Evolutionary conservation across 768 basidiomycete species (phyloP).

Genomic region (Arthromyces matolae): DNA sequence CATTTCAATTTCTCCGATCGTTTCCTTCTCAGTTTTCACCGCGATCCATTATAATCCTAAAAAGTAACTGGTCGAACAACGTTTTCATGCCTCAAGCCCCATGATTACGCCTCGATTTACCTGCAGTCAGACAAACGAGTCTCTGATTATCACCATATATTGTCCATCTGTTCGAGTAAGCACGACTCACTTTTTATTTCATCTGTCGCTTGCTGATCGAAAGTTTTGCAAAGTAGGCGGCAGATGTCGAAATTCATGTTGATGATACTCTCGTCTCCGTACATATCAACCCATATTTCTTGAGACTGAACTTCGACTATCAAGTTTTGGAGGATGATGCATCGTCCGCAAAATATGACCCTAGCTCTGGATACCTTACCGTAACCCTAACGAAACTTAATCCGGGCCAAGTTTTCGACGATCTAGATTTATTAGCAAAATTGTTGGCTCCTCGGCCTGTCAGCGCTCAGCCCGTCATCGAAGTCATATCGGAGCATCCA

Average conservation of each 20-base stretch:
- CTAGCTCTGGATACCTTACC: slow-evolving; percentile 72
- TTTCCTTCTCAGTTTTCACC: too few relatives aligned
- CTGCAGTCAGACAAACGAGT: slow-evolving; percentile 56
- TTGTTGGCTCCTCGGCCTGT: slow-evolving; percentile 64
- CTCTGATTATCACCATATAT: slow-evolving; percentile 58
- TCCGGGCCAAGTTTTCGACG: slow-evolving; percentile 64
- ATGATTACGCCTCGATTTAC: slow-evolving; percentile 81
- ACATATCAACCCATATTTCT: slow-evolving; percentile 81
- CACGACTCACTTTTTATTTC: slow-evolving; percentile 6
- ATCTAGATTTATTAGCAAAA: slow-evolving; percentile 76
- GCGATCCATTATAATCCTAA: too few relatives aligned
- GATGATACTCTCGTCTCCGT: slow-evolving; percentile 67
- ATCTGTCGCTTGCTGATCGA: slow-evolving; percentile 10
- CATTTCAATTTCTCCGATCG: too few relatives aligned
- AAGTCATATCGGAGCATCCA: slow-evolving; percentile 44
- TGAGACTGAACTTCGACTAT: slow-evolving; percentile 74
- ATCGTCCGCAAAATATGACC: slow-evolving; percentile 72
- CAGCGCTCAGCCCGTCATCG: slow-evolving; percentile 41
- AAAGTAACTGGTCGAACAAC: too few relatives aligned
- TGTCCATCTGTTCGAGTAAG: slow-evolving; percentile 72
- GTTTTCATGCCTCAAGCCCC: neutral
- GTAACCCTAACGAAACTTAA: slow-evolving; percentile 68
- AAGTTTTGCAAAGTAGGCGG: slow-evolving; percentile 55
- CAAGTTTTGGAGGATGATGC: slow-evolving; percentile 62
- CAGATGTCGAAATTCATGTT: slow-evolving; percentile 76